Conservation (phyloP, 2,329 filamentous ascomycete genomes). For the Exserohilum rostratum region DNA sequence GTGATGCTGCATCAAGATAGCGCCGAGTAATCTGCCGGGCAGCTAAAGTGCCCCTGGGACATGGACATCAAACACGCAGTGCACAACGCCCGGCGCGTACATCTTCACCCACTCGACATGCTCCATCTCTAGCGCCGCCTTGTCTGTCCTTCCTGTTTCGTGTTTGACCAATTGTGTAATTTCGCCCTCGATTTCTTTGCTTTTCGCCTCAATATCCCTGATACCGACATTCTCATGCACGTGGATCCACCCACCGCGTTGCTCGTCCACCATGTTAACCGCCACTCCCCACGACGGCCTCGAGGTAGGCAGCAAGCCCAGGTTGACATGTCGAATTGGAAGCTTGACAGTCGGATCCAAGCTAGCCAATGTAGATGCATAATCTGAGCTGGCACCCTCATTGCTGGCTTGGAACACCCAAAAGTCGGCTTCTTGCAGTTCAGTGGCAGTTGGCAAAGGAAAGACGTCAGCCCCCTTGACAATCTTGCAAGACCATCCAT, state of each 20-base stretch:
- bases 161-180: slow-evolving; percentile 52
- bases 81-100: slow-evolving; percentile 66
- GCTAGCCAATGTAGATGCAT: background rate
- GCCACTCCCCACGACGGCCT: slow-evolving; percentile 57
- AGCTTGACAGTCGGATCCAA: slow-evolving; percentile 17
- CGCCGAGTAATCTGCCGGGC: background rate
- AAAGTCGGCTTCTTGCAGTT: slow-evolving; percentile 27
- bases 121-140: slow-evolving; percentile 47
- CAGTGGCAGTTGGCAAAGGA: background rate
- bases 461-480: slow-evolving; percentile 2
- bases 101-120: slow-evolving; percentile 62
- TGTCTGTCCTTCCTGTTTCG: slow-evolving; percentile 19
- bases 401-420: slow-evolving; percentile 53
- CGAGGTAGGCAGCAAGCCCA: slow-evolving; percentile 63
- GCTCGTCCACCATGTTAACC: slow-evolving; percentile 53
- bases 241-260: slow-evolving; percentile 62
- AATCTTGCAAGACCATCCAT: slow-evolving; percentile 45
- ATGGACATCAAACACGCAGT: slow-evolving; percentile 64
- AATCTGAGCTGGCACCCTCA: slow-evolving; percentile 31
- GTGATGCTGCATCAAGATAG: background rate
- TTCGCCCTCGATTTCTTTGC: slow-evolving; percentile 48
- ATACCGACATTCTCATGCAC: slow-evolving; percentile 65
- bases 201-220: slow-evolving; percentile 30
- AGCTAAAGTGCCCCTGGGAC: background rate
- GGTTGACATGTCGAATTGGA: slow-evolving; percentile 63